A percentile compares a stretch with the other conserved stretches of the same genome.
Evolutionary conservation across 768 basidiomycete species (phyloP).

Genomic region (Multifurca ochricompacta): DNA sequence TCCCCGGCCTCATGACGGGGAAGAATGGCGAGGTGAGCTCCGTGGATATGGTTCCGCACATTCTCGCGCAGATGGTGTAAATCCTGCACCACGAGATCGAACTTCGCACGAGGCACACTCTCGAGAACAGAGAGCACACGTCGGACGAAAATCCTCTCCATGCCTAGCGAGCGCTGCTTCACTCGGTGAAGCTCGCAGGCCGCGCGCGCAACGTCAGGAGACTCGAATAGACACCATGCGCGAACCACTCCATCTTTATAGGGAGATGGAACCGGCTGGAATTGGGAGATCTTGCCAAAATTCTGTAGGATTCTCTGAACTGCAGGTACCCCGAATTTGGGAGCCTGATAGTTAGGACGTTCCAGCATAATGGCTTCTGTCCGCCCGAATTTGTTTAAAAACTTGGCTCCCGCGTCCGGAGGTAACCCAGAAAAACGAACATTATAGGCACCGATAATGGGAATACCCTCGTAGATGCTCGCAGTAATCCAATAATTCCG

Average conservation of each 20-base stretch:
- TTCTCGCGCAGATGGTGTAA: constrained; percentile 38
- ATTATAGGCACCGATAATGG: constrained; percentile 49
- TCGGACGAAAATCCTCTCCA: constrained; percentile 39
- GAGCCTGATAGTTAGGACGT: constrained; percentile 38
- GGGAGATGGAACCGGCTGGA: constrained; percentile 45
- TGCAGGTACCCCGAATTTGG: constrained; percentile 30
- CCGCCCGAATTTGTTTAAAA: constrained; percentile 38
- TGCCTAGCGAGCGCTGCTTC: constrained; percentile 39
- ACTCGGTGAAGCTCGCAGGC: constrained; percentile 45
- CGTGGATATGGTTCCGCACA: constrained; percentile 27
- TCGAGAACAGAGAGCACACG: constrained; percentile 50
- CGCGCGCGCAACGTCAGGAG: constrained; percentile 42
- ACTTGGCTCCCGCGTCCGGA: constrained; percentile 32
- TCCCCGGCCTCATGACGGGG: constrained; percentile 12
- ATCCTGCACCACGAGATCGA: constrained; percentile 36
- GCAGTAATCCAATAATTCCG: constrained; percentile 40
- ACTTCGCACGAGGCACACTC: constrained; percentile 32
- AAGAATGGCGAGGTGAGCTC: constrained; percentile 28
- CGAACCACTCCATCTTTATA: constrained; percentile 42
- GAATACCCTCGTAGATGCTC: constrained; percentile 46
- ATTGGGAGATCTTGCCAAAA: constrained; percentile 32
- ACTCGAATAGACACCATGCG: constrained; percentile 50
- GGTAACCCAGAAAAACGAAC: constrained; percentile 55
- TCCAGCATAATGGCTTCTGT: constrained; percentile 46
- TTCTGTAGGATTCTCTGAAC: constrained; percentile 33